A percentile compares a stretch with the other conserved stretches of the same genome.
These are phyloP conservation scores for Tausonia pullulans DNA, from an alignment of 1,284 basidiomycete species.

Conservation along the genomic window DNA sequence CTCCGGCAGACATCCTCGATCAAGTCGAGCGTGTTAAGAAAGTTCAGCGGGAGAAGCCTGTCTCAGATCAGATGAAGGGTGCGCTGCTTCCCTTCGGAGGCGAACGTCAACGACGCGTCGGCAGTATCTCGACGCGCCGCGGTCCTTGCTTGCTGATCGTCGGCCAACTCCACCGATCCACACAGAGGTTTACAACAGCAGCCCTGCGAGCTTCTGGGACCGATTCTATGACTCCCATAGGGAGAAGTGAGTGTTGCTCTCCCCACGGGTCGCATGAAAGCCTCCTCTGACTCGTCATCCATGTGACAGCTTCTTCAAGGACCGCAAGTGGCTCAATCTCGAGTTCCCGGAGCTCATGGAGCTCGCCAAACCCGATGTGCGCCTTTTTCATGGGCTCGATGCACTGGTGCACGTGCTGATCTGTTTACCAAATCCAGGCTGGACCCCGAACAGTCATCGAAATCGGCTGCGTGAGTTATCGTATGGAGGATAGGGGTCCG, in stretches of 20 bases:
- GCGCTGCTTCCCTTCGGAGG: conserved; percentile 5
- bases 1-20: conserved; percentile 63
- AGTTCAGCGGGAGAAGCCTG: conserved; percentile 55
- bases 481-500: background rate
- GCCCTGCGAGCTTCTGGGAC: conserved; percentile 52
- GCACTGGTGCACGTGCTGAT: background rate
- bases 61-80: conserved; percentile 51
- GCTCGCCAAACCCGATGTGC: conserved; percentile 55
- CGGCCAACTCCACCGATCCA: background rate
- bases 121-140: background rate
- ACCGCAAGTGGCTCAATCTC: conserved; percentile 84
- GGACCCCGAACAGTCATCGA: conserved; percentile 65
- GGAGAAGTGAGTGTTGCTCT: conserved; percentile 25
- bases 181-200: conserved; percentile 28
- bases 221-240: conserved; percentile 77
- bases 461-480: conserved; percentile 62
- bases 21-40: conserved; percentile 55
- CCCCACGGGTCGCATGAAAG: background rate
- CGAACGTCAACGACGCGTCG: background rate
- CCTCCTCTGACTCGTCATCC: too few species aligned
- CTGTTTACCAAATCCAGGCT: conserved; percentile 41
- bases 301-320: conserved; percentile 70
- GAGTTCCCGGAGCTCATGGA: conserved; percentile 78
- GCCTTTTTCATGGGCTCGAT: conserved; percentile 17
- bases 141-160: background rate